Percentiles rank a stretch among this genome's conserved stretches.
Evolutionary conservation across 129 eudicot species (phyloP).

Genomic region (Silybum marianum): DNA sequence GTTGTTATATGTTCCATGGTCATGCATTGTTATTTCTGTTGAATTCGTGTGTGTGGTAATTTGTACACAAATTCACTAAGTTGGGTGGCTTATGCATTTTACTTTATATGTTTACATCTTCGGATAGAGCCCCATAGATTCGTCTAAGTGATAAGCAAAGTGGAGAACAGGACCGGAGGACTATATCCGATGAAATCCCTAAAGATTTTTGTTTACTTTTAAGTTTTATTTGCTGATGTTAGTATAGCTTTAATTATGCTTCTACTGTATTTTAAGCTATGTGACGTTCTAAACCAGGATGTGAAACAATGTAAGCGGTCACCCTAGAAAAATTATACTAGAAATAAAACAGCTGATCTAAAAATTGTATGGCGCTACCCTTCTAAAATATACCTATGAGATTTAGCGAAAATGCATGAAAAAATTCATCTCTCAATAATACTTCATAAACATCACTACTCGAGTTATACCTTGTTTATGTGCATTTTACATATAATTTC

Average conservation of each 20-base stretch:
- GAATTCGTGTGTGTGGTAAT: background rate
- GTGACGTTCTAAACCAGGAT: background rate
- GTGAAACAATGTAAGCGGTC: background rate
- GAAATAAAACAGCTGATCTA: background rate
- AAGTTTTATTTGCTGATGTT: background rate
- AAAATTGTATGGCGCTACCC: background rate
- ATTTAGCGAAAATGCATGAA: slow-evolving; percentile 5
- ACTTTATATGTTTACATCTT: background rate
- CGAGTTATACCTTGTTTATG: background rate
- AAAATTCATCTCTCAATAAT: background rate
- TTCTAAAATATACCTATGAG: slow-evolving; percentile 1
- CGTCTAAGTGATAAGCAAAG: background rate
- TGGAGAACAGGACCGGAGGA: background rate
- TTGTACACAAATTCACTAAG: background rate
- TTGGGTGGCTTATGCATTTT: background rate
- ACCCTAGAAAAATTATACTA: background rate
- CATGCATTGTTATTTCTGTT: background rate
- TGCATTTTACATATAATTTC: background rate
- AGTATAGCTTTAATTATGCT: background rate
- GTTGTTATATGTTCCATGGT: background rate
- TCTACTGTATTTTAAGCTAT: background rate
- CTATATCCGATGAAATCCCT: background rate
- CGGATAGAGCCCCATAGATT: background rate
- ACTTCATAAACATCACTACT: slow-evolving; percentile 1
- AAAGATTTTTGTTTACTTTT: background rate